Evolutionary conservation across 768 basidiomycete species (phyloP).

Genomic region (Kwoniella dejecticola): DNA sequence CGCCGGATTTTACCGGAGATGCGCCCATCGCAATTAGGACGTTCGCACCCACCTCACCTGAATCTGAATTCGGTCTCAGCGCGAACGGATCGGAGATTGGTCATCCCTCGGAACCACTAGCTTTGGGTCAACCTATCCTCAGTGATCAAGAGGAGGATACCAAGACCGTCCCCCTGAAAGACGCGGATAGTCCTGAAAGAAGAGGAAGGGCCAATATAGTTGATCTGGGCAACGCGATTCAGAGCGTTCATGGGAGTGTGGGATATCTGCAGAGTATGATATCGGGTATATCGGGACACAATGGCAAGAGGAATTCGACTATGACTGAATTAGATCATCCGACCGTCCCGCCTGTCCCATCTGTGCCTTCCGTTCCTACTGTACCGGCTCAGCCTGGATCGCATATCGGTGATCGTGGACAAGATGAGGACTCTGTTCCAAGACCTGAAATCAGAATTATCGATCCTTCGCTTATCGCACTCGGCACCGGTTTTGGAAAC

Average conservation of each 20-base stretch:
- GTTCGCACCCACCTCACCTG: neutral
- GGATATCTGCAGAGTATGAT: slow-evolving; percentile 19
- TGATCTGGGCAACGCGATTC: slow-evolving; percentile 8
- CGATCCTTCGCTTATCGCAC: neutral
- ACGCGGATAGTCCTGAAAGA: neutral
- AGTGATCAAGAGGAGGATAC: neutral
- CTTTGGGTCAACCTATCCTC: slow-evolving; percentile 11
- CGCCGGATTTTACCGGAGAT: neutral
- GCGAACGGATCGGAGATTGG: slow-evolving; percentile 10
- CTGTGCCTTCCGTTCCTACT: neutral
- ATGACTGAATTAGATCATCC: neutral
- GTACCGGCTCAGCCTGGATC: neutral
- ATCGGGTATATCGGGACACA: slow-evolving; percentile 12
- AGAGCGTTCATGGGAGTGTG: slow-evolving; percentile 13
- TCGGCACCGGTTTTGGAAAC: neutral
- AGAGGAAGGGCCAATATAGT: slow-evolving; percentile 4
- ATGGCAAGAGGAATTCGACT: neutral
- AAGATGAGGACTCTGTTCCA: neutral
- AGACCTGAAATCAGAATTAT: slow-evolving; percentile 11
- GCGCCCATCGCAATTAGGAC: neutral
- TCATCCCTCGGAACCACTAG: slow-evolving; percentile 2
- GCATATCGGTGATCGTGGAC: neutral
- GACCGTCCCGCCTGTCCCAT: neutral
- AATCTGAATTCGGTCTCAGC: slow-evolving; percentile 8
- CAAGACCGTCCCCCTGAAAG: slow-evolving; percentile 1